phyloP scores from a whole-genome alignment of 2,329 filamentous ascomycete genomes.

The Trichoderma sp. region DNA sequence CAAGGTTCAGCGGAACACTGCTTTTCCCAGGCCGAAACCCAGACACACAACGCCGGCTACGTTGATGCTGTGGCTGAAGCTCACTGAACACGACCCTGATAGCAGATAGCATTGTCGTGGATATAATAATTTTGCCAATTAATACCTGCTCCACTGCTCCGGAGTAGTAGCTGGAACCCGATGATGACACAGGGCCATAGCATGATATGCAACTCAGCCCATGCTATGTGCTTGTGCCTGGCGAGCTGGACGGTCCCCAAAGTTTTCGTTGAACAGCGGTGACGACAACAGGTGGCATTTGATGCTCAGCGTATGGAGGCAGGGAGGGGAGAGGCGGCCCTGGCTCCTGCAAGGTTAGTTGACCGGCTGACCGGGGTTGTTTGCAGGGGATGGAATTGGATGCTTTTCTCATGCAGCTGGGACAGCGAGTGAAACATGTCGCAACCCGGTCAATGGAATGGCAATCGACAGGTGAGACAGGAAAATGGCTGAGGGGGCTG shows the following conservation, averaged over 20 bases:
- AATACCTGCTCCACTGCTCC: background rate
- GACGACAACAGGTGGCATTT: background rate
- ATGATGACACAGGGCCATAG: background rate
- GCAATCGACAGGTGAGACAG: constrained; percentile 2
- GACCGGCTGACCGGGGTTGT: constrained; percentile 12
- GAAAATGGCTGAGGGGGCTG: background rate
- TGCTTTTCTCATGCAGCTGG: constrained; percentile 16
- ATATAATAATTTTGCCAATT: background rate
- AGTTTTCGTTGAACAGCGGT: constrained; percentile 1
- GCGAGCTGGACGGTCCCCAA: background rate
- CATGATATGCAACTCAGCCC: background rate
- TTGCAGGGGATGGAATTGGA: constrained; percentile 19
- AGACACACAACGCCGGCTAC: background rate
- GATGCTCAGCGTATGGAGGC: constrained; percentile 3
- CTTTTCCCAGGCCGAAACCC: background rate
- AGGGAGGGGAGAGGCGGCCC: constrained; percentile 14
- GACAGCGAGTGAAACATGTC: constrained; percentile 16
- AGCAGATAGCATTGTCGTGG: background rate
- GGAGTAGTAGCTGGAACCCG: background rate
- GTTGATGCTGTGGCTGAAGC: background rate
- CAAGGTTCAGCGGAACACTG: constrained; percentile 4
- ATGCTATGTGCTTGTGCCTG: constrained; percentile 7
- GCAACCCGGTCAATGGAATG: constrained; percentile 5
- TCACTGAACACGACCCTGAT: background rate
- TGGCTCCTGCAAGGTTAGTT: constrained; percentile 16